These are phyloP conservation scores for Podaxis sp. DNA, from an alignment of 768 basidiomycete species.

Conservation along the genomic window DNA sequence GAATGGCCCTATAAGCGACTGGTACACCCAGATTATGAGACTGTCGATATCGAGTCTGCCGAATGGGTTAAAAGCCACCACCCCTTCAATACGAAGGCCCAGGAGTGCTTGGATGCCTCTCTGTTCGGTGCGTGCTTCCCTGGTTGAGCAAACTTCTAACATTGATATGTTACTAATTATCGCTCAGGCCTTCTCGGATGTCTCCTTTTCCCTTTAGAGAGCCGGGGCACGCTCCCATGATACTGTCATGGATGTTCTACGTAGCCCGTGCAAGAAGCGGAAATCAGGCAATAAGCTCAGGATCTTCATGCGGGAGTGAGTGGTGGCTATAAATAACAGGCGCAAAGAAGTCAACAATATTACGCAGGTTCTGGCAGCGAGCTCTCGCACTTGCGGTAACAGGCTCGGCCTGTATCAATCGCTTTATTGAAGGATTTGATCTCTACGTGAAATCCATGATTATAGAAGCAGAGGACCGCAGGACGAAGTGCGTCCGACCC, in stretches of 20 bases:
- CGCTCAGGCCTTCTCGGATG: conserved; percentile 9
- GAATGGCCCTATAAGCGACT: too few relatives aligned
- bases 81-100: too few relatives aligned
- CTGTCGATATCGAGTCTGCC: too few relatives aligned
- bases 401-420: conserved; percentile 10
- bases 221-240: conserved; percentile 1
- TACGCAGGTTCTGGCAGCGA: conserved; percentile 16
- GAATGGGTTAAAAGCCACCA: too few relatives aligned
- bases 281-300: conserved; percentile 15
- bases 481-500: conserved; percentile 5
- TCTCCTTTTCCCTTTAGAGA: not conserved
- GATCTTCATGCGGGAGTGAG: conserved; percentile 7
- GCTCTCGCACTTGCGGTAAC: conserved; percentile 11
- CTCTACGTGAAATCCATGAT: conserved; percentile 17
- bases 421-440: conserved; percentile 15
- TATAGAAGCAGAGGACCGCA: conserved; percentile 16
- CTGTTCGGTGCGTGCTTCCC: too few relatives aligned
- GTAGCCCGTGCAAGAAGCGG: conserved; percentile 18
- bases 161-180: not conserved
- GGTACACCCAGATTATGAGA: too few relatives aligned
- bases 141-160: not conserved
- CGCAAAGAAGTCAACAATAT: not conserved
- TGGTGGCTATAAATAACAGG: not conserved
- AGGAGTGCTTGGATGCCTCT: too few relatives aligned
- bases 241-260: conserved; percentile 20